Percentiles rank a stretch among this genome's conserved stretches.
Evolutionary conservation across 176 grass and related monocot species (phyloP).

Genomic region (barley (Hordeum vulgare)): DNA sequence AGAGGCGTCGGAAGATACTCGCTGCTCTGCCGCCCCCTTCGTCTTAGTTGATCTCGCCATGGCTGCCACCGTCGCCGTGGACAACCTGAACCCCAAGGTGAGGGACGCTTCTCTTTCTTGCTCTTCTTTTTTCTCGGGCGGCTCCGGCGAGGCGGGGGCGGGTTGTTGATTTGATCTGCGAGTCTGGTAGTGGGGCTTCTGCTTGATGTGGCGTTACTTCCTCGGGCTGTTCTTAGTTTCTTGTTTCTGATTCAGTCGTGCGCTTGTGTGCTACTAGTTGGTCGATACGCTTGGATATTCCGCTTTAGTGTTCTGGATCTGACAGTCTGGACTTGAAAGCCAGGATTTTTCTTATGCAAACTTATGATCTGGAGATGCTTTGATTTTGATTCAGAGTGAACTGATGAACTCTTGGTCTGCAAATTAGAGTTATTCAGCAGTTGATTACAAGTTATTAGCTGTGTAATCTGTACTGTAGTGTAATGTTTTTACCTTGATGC

Average conservation of each 20-base stretch:
- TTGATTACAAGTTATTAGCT: background rate
- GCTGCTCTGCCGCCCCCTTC: background rate
- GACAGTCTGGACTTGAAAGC: background rate
- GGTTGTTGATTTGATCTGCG: background rate
- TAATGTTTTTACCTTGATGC: background rate
- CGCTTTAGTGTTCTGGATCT: background rate
- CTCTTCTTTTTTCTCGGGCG: background rate
- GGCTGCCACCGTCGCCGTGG: conserved; percentile 37
- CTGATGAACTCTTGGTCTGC: background rate
- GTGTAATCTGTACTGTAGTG: background rate
- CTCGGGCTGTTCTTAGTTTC: too few relatives aligned
- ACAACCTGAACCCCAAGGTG: conserved; percentile 53
- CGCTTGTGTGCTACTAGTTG: too few relatives aligned
- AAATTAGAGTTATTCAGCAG: background rate
- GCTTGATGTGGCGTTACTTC: background rate
- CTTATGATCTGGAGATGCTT: background rate
- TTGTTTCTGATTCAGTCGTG: too few relatives aligned
- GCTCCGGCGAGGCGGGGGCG: background rate
- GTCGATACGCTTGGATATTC: background rate
- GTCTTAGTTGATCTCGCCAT: conserved; percentile 11
- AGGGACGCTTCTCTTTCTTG: background rate
- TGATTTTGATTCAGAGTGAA: background rate
- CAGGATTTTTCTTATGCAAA: background rate
- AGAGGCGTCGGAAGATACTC: background rate
- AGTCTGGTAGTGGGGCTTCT: background rate